Evolutionary conservation across 2,329 filamentous ascomycete species (phyloP).

Genomic region (Albifimbria verrucaria): DNA sequence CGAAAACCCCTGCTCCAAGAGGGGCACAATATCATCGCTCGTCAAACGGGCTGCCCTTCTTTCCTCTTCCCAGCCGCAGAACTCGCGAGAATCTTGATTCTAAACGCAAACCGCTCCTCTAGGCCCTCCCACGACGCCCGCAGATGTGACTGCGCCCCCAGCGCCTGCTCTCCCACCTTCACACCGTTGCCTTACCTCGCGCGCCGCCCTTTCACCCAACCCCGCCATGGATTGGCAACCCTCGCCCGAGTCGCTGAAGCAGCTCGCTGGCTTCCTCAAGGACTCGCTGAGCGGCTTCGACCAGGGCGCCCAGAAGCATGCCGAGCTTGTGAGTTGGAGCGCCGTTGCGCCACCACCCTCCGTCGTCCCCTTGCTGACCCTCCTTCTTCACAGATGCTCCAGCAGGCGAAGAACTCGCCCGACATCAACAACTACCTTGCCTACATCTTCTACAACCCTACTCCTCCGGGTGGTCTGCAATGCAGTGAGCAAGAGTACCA

Average conservation of each 20-base stretch:
- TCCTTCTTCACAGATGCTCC: conserved; percentile 69
- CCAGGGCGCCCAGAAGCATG: conserved; percentile 78
- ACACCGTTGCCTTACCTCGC: background rate
- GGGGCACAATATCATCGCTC: conserved; percentile 2
- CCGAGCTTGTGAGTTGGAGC: conserved; percentile 66
- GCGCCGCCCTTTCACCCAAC: conserved; percentile 10
- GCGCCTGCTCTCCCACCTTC: conserved; percentile 11
- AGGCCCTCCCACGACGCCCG: too few relatives aligned
- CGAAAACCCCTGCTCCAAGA: conserved; percentile 3
- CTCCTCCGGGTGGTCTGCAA: conserved; percentile 57
- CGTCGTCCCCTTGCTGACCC: conserved; percentile 16
- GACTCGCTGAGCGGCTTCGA: conserved; percentile 88
- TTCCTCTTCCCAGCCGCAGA: background rate
- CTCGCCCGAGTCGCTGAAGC: conserved; percentile 77
- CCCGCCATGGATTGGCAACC: conserved; percentile 88
- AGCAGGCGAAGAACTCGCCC: conserved; percentile 80
- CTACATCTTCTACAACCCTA: conserved; percentile 76
- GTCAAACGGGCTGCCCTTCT: conserved; percentile 8
- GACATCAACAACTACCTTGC: conserved; percentile 98
- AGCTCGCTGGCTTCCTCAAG: conserved; percentile 84
- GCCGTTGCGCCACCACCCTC: conserved; percentile 7
- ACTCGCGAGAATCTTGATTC: too few relatives aligned
- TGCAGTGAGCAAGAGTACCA: conserved; percentile 62
- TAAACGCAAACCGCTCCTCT: background rate
- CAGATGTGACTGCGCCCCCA: too few relatives aligned